A percentile compares a stretch with the other conserved stretches of the same genome.
Conservation (phyloP, 2,329 filamentous ascomycete genomes). For the Fusarium globosum region DNA sequence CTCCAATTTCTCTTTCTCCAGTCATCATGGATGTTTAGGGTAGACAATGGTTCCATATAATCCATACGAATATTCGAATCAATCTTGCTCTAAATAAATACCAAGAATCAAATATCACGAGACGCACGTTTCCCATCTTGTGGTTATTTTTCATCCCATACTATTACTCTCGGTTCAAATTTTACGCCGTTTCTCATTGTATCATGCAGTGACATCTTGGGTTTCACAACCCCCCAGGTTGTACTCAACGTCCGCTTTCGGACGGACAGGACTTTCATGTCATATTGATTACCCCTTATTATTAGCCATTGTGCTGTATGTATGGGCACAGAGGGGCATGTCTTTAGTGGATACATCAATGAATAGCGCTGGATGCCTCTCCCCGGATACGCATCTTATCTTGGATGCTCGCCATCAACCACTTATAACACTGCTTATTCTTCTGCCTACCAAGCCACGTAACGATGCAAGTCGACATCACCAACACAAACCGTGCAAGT, state of each 20-base stretch:
- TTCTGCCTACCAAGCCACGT: slow-evolving; percentile 43
- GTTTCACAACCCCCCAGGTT: neutral
- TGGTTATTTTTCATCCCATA: neutral
- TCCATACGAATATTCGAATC: neutral
- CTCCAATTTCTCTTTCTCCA: neutral
- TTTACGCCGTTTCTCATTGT: neutral
- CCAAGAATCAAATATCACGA: neutral
- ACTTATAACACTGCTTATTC: slow-evolving; percentile 46
- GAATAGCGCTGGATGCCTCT: neutral
- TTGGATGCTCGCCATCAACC: slow-evolving; percentile 24
- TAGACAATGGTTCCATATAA: neutral
- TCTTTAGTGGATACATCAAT: neutral
- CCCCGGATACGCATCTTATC: neutral
- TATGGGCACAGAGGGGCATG: neutral
- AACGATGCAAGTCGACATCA: neutral
- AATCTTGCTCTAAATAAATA: neutral
- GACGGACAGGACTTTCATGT: neutral
- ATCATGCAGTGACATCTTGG: neutral
- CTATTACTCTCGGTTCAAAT: neutral
- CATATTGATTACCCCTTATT: neutral
- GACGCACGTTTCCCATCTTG: neutral
- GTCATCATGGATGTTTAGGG: neutral
- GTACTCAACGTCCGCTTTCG: neutral
- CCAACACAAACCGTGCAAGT: neutral
- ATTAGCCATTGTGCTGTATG: neutral